Evolutionary conservation across 176 grass and related monocot species (phyloP).

Genomic region (Saccharum officinarum): DNA sequence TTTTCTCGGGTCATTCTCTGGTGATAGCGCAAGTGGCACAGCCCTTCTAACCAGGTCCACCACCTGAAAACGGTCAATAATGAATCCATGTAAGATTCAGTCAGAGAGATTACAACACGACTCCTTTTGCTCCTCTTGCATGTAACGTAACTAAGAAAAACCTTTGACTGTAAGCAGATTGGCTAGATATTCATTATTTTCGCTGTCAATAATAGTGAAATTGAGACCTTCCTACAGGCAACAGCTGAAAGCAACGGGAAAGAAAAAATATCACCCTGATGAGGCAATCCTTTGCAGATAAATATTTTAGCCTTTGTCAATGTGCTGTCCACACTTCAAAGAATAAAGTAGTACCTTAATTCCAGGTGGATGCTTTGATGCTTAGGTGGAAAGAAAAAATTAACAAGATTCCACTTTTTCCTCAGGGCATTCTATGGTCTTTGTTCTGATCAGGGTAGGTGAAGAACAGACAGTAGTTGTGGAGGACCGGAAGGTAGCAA

Average conservation of each 20-base stretch:
- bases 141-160: not conserved
- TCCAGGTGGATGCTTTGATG: not conserved
- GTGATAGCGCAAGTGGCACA: constrained; percentile 45
- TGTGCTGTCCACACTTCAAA: constrained; percentile 3
- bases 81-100: not conserved
- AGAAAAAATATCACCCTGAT: not conserved
- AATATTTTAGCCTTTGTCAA: not conserved
- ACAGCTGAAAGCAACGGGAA: not conserved
- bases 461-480: constrained; percentile 11
- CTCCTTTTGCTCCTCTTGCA: not conserved
- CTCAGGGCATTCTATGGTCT: constrained; percentile 1
- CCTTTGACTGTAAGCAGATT: not conserved
- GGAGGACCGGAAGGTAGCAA: not conserved
- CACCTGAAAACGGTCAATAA: constrained; percentile 36
- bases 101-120: not conserved
- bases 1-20: constrained; percentile 39
- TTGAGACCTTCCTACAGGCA: not conserved
- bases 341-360: not conserved
- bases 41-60: constrained; percentile 66
- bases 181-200: not conserved
- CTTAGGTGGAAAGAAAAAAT: not conserved
- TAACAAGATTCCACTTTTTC: constrained; percentile 32
- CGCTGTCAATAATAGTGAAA: not conserved
- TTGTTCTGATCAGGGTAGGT: constrained; percentile 27
- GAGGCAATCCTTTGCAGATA: not conserved